A percentile compares a stretch with the other conserved stretches of the same genome.
Conservation (phyloP, 192 early-diverging fungal species). For the Backusella tarrabulga region DNA sequence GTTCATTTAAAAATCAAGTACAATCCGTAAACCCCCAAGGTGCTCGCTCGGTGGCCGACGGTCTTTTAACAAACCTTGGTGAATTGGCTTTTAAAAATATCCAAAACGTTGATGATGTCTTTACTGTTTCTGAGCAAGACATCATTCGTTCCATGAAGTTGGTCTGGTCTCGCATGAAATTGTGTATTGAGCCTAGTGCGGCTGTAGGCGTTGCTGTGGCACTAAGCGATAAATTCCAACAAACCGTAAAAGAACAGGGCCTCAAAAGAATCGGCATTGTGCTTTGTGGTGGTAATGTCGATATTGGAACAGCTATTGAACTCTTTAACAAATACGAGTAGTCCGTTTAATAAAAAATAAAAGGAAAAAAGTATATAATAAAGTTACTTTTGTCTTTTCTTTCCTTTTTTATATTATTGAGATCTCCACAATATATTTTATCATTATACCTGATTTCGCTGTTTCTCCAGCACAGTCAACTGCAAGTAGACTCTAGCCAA, state of each 20-base stretch:
- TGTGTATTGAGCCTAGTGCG: constrained; percentile 52
- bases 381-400: no score
- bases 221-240: constrained; percentile 39
- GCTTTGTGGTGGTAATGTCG: constrained; percentile 53
- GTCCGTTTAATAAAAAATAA: background rate
- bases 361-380: background rate
- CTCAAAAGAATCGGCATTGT: constrained; percentile 50
- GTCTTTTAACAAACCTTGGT: constrained; percentile 47
- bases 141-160: constrained; percentile 50
- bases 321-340: constrained; percentile 23
- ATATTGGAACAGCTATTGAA: constrained; percentile 26
- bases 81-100: constrained; percentile 48
- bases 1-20: constrained; percentile 23
- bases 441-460: no score
- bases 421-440: no score
- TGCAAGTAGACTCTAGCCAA: no score
- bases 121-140: constrained; percentile 50
- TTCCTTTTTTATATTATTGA: no score
- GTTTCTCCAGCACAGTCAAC: background rate
- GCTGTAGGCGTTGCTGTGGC: constrained; percentile 52
- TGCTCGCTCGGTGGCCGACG: constrained; percentile 49
- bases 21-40: background rate
- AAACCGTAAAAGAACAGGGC: constrained; percentile 6
- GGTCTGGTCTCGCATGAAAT: constrained; percentile 51
- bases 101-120: constrained; percentile 47